Evolutionary conservation across 2,329 filamentous ascomycete genomes (phyloP), one percentile per base, ranked within the genome.

Genomic region (Claviceps arundinis): DNA sequence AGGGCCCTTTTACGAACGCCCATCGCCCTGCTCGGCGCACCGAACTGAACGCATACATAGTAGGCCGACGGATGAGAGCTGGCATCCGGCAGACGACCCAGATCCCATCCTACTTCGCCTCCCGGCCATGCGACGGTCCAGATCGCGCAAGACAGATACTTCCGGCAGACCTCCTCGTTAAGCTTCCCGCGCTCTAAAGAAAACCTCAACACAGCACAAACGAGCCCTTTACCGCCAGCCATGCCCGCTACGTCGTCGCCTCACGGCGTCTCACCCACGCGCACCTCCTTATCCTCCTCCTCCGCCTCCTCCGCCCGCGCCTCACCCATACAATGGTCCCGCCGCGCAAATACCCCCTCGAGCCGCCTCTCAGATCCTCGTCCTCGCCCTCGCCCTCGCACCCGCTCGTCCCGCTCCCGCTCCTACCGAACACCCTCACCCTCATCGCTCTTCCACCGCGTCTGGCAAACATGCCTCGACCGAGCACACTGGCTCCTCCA

Each of bases 401-500:
- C 38, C 37, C 37, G 42, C 37, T 53, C 52, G 30, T 19, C 30
- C 43, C 61, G 43, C 74, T 37, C 24, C n/a, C 38, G 2, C 38
- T 41, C 40, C 40, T 11, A 42, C 40, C 30, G 30, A 34, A 34
- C 30, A 22, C 3, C 40, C 17, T 42, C n/a, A 11, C 17, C 40
- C 14, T 46, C 13, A 16, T 34, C 68, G 73, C 54, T 66, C 68
- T 30, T 71, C 73, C 53, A 68, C 70, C 51, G 72, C 40, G 57
- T 62, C 40, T 56, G 53, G 58, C 52, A 56, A 6, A 34, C 37
- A 9, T 53, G 70, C 53, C 68, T 73, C 56, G 60, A 75, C 37
- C 55, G 53, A 51, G 71, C 73, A 54, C 66, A 68, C 58, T 65
- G 73, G 54, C 63, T 72, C 30, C 48, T 75, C 46, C 67, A 69